Conservation (phyloP, 768 basidiomycete genomes). For the Suillus paluster region DNA sequence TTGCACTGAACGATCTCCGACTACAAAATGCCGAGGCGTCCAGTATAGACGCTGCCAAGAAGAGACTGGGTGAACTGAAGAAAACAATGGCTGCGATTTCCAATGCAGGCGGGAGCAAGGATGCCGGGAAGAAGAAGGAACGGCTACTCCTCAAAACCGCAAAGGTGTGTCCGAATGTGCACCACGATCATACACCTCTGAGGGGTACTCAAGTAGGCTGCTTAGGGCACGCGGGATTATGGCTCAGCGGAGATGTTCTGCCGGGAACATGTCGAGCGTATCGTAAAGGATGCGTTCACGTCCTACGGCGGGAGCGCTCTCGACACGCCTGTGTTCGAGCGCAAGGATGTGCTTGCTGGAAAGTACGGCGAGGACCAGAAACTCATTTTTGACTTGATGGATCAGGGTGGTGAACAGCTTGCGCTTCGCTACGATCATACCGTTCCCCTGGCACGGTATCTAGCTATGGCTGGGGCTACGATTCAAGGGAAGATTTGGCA, state of each 20-base stretch:
- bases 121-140: conserved; percentile 65
- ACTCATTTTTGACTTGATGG: conserved; percentile 95
- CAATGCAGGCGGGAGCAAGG: conserved; percentile 40
- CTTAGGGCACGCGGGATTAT: conserved; percentile 93
- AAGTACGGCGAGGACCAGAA: conserved; percentile 99
- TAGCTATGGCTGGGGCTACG: conserved; percentile 94
- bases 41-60: conserved; percentile 63
- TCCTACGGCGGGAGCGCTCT: conserved; percentile 89
- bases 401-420: conserved; percentile 97
- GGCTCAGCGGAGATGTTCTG: conserved; percentile 92
- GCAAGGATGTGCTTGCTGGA: conserved; percentile 93
- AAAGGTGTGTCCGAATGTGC: conserved; percentile 61
- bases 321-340: conserved; percentile 98
- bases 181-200: conserved; percentile 19
- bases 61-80: conserved; percentile 73
- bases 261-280: conserved; percentile 86
- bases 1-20: conserved; percentile 65
- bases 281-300: conserved; percentile 86
- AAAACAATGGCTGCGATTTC: conserved; percentile 52
- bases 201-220: conserved; percentile 16
- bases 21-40: conserved; percentile 55
- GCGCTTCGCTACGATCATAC: conserved; percentile 96
- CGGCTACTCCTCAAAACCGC: conserved; percentile 88
- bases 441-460: conserved; percentile 92
- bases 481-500: conserved; percentile 90